Evolutionary conservation across 345 rosid species (phyloP).

Genomic region (Rubroshorea leprosula): DNA sequence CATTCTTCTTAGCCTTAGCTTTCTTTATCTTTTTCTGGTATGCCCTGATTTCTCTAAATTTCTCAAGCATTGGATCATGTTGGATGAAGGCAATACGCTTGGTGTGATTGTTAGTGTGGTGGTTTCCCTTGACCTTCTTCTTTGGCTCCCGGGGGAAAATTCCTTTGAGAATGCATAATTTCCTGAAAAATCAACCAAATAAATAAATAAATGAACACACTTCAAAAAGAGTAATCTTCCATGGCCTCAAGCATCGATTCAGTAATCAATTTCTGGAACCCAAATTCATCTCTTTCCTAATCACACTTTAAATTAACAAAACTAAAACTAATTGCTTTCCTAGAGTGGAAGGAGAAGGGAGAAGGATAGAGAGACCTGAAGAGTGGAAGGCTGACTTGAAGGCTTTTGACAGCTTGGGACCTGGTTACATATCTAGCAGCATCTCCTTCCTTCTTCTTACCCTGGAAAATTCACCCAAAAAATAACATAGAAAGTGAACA

Average conservation of each 20-base stretch:
- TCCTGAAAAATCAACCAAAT: constrained; percentile 36
- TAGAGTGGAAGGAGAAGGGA: not conserved
- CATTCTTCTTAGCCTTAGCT: too few species aligned
- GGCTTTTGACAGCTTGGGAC: constrained; percentile 79
- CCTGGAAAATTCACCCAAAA: constrained; percentile 36
- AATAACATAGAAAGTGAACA: not conserved
- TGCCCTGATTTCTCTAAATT: constrained; percentile 70
- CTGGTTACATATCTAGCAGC: constrained; percentile 81
- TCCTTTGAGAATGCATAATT: constrained; percentile 75
- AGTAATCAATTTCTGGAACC: not conserved
- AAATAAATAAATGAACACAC: not conserved
- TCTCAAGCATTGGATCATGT: constrained; percentile 84
- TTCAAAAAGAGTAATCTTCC: not conserved
- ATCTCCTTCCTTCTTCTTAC: constrained; percentile 96
- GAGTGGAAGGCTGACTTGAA: constrained; percentile 60
- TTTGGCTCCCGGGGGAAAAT: constrained; percentile 88
- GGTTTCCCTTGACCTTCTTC: constrained; percentile 91
- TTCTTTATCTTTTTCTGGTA: constrained; percentile 51
- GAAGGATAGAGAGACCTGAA: constrained; percentile 52
- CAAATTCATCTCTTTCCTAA: not conserved
- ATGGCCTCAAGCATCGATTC: not conserved
- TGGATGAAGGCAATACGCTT: constrained; percentile 80
- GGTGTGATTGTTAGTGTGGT: constrained; percentile 88
- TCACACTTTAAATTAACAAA: not conserved
- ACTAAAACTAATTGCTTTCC: not conserved